These are phyloP conservation scores for Phytopythium montanum DNA, from an alignment of 352 stramenopile species.

Conservation along the genomic window DNA sequence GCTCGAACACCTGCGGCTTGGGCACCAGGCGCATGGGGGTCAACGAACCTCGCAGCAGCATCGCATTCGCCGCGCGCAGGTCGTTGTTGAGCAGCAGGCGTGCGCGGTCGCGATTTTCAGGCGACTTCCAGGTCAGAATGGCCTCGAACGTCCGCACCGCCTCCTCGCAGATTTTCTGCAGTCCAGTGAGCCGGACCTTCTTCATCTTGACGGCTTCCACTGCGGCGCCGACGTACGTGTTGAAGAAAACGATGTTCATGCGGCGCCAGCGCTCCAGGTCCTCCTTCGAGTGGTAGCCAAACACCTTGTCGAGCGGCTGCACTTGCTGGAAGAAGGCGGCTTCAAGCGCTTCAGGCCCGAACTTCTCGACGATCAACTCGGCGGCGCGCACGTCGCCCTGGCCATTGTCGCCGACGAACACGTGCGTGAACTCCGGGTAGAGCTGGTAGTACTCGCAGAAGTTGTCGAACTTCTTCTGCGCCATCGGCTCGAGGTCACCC, in stretches of 20 bases:
- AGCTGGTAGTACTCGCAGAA: slow-evolving; percentile 94
- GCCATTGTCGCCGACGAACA: slow-evolving; percentile 99
- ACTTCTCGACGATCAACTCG: slow-evolving; percentile 86
- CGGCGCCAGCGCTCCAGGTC: slow-evolving; percentile 70
- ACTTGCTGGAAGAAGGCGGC: slow-evolving; percentile 90
- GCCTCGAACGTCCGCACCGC: slow-evolving; percentile 45
- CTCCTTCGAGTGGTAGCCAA: slow-evolving; percentile 73
- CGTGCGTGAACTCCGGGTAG: slow-evolving; percentile 97
- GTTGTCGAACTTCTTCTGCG: slow-evolving; percentile 97
- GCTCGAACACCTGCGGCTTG: slow-evolving; percentile 59
- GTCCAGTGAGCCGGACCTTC: slow-evolving; percentile 55
- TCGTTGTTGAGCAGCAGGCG: slow-evolving; percentile 68
- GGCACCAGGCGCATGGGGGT: slow-evolving; percentile 29
- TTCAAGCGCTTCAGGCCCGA: slow-evolving; percentile 58
- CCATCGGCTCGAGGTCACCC: slow-evolving; percentile 94
- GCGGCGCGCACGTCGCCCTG: slow-evolving; percentile 91
- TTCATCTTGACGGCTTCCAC: slow-evolving; percentile 72
- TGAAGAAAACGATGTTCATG: slow-evolving; percentile 92
- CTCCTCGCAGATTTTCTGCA: slow-evolving; percentile 71
- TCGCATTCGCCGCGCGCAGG: slow-evolving; percentile 54
- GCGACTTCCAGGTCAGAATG: slow-evolving; percentile 56
- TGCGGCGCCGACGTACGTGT: slow-evolving; percentile 86
- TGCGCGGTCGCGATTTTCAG: slow-evolving; percentile 48
- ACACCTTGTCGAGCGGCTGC: slow-evolving; percentile 82
- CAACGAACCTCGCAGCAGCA: slow-evolving; percentile 35